Percentiles rank a stretch among this genome's conserved stretches.
Evolutionary conservation across 441 rosid species (phyloP).

Genomic region (Brassica balearica): DNA sequence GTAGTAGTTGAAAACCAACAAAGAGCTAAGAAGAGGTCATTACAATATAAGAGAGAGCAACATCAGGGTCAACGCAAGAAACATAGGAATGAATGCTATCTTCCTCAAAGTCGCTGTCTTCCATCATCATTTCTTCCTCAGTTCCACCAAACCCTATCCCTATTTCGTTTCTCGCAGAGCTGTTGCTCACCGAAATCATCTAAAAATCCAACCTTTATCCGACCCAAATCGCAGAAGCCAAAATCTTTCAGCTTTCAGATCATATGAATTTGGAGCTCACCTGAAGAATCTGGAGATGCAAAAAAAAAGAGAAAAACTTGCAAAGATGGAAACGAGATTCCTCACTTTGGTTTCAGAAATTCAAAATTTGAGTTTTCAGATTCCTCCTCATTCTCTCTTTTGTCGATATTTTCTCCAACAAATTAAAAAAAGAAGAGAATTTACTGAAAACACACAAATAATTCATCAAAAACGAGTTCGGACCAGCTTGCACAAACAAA

Average conservation of each 20-base stretch:
- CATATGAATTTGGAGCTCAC: constrained; percentile 17
- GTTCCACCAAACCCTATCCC: constrained; percentile 67
- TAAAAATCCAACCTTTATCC: constrained; percentile 25
- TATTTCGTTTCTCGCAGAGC: constrained; percentile 71
- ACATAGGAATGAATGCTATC: constrained; percentile 79
- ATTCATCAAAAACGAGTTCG: constrained; percentile 7
- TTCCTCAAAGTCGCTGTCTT: constrained; percentile 88
- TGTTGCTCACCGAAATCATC: constrained; percentile 72
- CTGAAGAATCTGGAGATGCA: constrained; percentile 8
- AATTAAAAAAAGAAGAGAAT: not conserved
- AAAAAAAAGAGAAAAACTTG: not conserved
- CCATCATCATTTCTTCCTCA: constrained; percentile 54
- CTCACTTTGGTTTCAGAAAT: constrained; percentile 15
- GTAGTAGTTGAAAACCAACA: constrained; percentile 21
- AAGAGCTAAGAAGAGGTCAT: not conserved
- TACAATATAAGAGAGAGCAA: constrained; percentile 84
- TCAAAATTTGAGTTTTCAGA: constrained; percentile 34
- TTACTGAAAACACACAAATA: not conserved
- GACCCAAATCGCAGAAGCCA: constrained; percentile 37
- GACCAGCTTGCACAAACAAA: constrained; percentile 30
- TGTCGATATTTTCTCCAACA: constrained; percentile 22
- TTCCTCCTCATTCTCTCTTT: constrained; percentile 13
- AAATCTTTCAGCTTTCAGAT: constrained; percentile 20
- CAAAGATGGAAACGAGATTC: constrained; percentile 27
- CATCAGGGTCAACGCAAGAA: constrained; percentile 71